Conservation (phyloP, 129 eudicot genomes). For the Pseudognaphalium luteoalbum region DNA sequence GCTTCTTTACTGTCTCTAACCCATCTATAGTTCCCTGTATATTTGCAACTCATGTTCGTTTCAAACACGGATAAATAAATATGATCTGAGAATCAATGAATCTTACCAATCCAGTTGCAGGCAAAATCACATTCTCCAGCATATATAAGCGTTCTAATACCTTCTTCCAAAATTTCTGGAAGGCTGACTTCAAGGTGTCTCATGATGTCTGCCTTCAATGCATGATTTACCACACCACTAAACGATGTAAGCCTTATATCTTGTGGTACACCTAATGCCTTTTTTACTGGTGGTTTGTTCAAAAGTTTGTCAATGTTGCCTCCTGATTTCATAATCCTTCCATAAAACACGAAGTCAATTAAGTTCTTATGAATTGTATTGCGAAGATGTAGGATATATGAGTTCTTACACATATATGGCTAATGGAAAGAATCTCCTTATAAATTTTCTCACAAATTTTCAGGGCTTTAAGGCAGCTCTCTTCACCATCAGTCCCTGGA, state of each 20-base stretch:
- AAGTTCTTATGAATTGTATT: neutral
- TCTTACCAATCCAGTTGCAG: slow-evolving; percentile 79
- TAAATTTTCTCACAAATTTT: slow-evolving; percentile 41
- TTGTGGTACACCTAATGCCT: slow-evolving; percentile 61
- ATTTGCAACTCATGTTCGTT: neutral
- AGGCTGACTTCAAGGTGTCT: slow-evolving; percentile 73
- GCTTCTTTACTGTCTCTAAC: slow-evolving; percentile 53
- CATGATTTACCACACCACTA: slow-evolving; percentile 47
- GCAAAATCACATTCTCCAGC: slow-evolving; percentile 74
- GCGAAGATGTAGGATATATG: neutral
- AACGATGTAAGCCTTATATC: slow-evolving; percentile 48
- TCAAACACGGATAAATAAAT: neutral
- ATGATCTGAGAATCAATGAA: neutral
- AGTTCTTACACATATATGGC: slow-evolving; percentile 51
- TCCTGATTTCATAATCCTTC: slow-evolving; percentile 66
- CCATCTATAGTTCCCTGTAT: slow-evolving; percentile 72
- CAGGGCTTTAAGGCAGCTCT: slow-evolving; percentile 45
- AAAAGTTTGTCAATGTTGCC: slow-evolving; percentile 42
- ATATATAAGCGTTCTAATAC: slow-evolving; percentile 60
- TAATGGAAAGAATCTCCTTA: slow-evolving; percentile 29
- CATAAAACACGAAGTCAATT: slow-evolving; percentile 20
- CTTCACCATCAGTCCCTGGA: slow-evolving; percentile 48
- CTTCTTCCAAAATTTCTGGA: slow-evolving; percentile 66
- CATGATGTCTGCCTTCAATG: slow-evolving; percentile 70
- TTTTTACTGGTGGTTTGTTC: slow-evolving; percentile 42